Conservation (phyloP, 345 rosid species). For the Rhodamnia rubescens region DNA sequence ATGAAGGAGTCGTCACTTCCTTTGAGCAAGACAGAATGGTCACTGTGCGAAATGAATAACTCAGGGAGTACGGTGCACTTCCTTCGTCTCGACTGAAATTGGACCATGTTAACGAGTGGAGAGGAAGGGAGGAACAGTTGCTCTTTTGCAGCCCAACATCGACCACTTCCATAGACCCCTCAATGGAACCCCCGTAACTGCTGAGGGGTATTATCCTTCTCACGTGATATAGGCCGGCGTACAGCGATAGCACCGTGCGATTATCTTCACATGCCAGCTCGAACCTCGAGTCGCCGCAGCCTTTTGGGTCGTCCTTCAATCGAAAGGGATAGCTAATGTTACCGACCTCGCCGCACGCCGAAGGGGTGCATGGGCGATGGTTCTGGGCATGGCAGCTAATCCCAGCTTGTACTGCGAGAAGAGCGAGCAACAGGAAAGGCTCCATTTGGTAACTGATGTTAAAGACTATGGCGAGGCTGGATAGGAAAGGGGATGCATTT, state of each 20-base stretch:
- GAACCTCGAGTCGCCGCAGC: background rate
- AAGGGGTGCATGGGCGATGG: background rate
- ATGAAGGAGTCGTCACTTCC: background rate
- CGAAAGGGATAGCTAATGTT: background rate
- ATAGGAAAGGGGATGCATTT: background rate
- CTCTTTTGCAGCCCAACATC: background rate
- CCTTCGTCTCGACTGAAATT: background rate
- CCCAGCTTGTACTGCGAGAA: background rate
- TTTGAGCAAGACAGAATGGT: background rate
- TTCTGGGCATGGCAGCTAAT: background rate
- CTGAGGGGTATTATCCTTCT: background rate
- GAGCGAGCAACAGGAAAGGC: background rate
- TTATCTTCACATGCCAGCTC: background rate
- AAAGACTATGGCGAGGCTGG: background rate
- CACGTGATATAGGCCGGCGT: background rate
- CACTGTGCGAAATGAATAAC: background rate
- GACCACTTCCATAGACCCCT: background rate
- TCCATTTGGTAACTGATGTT: background rate
- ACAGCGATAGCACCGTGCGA: background rate
- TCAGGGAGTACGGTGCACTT: background rate
- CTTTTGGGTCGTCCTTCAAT: background rate
- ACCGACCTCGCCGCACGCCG: background rate
- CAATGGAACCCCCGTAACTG: background rate
- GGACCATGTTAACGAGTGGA: background rate
- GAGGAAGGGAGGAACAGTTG: background rate